Conservation (phyloP, 208 protist genomes). For the Trichomonas vaginalis region DNA sequence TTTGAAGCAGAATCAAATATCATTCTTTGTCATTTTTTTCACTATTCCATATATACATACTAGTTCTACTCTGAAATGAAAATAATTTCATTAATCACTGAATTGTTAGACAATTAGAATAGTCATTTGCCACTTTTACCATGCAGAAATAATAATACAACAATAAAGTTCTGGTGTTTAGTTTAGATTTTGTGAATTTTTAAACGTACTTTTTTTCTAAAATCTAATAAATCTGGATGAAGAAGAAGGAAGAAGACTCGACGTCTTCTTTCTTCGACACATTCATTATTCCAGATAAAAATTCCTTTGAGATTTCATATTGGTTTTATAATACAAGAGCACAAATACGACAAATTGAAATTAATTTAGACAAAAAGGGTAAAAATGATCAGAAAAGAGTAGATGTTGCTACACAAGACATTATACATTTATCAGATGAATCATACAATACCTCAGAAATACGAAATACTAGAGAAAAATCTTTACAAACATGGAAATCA, state of each 20-base stretch:
- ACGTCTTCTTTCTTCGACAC: neutral
- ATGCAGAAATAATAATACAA: no score
- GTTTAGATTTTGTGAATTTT: no score
- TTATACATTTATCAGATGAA: neutral
- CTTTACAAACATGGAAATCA: neutral
- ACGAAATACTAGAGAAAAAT: neutral
- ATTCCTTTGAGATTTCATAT: neutral
- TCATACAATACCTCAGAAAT: neutral
- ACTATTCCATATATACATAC: no score
- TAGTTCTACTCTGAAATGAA: no score
- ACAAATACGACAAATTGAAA: neutral
- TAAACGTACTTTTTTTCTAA: no score
- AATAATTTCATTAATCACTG: no score
- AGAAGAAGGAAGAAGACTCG: neutral
- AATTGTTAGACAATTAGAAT: no score
- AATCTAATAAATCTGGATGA: no score
- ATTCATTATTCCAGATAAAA: neutral
- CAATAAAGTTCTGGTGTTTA: no score
- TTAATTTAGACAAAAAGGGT: neutral
- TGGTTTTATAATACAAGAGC: neutral
- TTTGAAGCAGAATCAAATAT: no score
- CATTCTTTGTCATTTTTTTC: no score
- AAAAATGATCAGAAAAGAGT: neutral
- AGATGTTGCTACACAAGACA: neutral
- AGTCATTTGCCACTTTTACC: no score